Percentiles rank a stretch among this genome's conserved stretches.
phyloP scores from a whole-genome alignment of 1,139 yeast species.

The Magnusiomyces fungicola region DNA sequence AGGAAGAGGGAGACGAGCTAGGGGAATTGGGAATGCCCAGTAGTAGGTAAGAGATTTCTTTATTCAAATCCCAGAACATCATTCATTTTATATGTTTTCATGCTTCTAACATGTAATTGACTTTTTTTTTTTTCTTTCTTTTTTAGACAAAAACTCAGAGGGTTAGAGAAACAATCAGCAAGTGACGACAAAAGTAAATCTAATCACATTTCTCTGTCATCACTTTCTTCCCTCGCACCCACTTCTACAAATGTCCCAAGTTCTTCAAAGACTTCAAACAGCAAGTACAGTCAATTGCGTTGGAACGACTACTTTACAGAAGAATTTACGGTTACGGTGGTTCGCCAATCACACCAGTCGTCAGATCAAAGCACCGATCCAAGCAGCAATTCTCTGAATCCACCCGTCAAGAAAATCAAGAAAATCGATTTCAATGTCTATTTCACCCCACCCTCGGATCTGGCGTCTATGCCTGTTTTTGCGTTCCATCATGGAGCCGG shows the following conservation, averaged over 20 bases:
- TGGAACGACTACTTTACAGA: constrained; percentile 40
- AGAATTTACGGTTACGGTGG: constrained; percentile 26
- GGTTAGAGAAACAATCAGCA: no score
- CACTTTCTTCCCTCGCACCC: neutral
- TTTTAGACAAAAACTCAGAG: no score
- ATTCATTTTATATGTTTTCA: neutral
- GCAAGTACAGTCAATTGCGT: constrained; percentile 6
- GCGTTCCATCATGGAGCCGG: constrained; percentile 95
- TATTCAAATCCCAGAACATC: neutral
- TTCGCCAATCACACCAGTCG: constrained; percentile 5
- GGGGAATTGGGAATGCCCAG: neutral
- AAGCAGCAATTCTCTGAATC: neutral
- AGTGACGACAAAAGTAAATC: neutral
- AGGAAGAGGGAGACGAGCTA: neutral
- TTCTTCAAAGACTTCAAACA: neutral
- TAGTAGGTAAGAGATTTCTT: neutral
- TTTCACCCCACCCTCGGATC: constrained; percentile 45
- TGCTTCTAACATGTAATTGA: neutral
- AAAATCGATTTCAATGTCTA: constrained; percentile 46
- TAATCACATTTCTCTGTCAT: neutral
- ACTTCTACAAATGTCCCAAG: neutral
- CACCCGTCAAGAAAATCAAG: neutral
- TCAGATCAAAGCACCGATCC: neutral
- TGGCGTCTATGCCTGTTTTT: constrained; percentile 34
- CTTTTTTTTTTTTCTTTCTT: neutral